Conservation (phyloP, 2,329 filamentous ascomycete genomes). For the Moelleriella libera region DNA sequence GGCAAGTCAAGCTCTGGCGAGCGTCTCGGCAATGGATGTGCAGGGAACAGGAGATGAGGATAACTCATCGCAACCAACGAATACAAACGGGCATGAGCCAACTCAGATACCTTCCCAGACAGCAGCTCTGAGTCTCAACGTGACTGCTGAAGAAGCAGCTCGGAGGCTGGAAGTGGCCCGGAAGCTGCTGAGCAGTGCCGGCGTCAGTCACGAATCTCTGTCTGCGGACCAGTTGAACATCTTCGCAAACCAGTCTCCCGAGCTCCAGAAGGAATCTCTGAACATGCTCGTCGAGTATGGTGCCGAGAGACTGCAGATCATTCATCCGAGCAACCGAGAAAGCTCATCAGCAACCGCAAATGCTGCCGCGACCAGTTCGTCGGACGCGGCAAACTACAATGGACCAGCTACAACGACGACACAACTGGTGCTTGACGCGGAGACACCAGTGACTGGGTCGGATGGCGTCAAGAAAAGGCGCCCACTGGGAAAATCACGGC, state of each 20-base stretch:
- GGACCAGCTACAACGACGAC: conserved; percentile 14
- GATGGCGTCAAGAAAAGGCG: conserved; percentile 8
- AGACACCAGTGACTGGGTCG: not conserved
- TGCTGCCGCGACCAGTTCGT: conserved; percentile 8
- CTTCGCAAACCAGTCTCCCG: conserved; percentile 44
- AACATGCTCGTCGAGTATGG: conserved; percentile 43
- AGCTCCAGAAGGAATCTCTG: conserved; percentile 38
- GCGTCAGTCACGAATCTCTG: conserved; percentile 36
- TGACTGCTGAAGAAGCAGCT: conserved; percentile 30
- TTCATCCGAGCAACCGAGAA: conserved; percentile 32
- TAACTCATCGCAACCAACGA: not conserved
- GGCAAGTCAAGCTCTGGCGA: conserved; percentile 2
- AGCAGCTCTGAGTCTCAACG: conserved; percentile 14
- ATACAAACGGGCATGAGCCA: not conserved
- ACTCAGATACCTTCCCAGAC: conserved; percentile 2
- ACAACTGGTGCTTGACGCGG: conserved; percentile 12
- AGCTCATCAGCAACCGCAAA: conserved; percentile 11
- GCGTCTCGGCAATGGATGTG: conserved; percentile 1
- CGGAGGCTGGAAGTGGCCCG: conserved; percentile 33
- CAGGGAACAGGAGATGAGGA: not conserved
- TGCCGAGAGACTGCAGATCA: conserved; percentile 40
- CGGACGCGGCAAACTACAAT: not conserved
- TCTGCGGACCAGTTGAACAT: conserved; percentile 43
- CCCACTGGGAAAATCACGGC: conserved; percentile 14
- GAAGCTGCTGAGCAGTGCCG: conserved; percentile 29